Percentiles rank a stretch among this genome's conserved stretches.
Conservation (phyloP, 2,329 filamentous ascomycete genomes). For the Fusarium sp. region DNA sequence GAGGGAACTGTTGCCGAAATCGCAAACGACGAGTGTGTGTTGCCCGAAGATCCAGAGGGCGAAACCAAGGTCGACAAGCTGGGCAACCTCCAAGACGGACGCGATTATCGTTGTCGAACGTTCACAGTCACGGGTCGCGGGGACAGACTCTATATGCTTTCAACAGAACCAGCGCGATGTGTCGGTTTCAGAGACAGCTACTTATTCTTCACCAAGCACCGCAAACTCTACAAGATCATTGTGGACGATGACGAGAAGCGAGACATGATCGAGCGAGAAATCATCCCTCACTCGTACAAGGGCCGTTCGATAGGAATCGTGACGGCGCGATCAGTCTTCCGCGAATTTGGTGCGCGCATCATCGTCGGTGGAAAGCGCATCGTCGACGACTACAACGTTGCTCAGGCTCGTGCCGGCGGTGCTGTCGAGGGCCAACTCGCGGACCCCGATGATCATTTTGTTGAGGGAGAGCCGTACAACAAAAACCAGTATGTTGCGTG, state of each 20-base stretch:
- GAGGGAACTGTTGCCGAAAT: conserved; percentile 94
- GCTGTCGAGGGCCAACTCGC: conserved; percentile 89
- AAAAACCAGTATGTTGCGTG: conserved; percentile 99
- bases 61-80: conserved; percentile 94
- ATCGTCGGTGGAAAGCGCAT: conserved; percentile 90
- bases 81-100: conserved; percentile 82
- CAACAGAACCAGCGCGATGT: conserved; percentile 95
- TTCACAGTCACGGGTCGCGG: conserved; percentile 90
- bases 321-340: conserved; percentile 94
- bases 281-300: conserved; percentile 99
- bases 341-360: conserved; percentile 95
- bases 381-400: conserved; percentile 88
- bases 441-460: conserved; percentile 85
- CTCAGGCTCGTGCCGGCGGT: conserved; percentile 79
- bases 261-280: conserved; percentile 92
- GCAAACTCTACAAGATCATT: conserved; percentile 96
- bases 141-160: conserved; percentile 94
- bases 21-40: conserved; percentile 87
- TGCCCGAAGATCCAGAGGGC: conserved; percentile 88
- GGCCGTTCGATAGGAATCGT: conserved; percentile 97
- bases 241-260: conserved; percentile 97
- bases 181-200: conserved; percentile 98
- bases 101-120: conserved; percentile 94
- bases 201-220: conserved; percentile 98
- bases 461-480: conserved; percentile 89